These are phyloP conservation scores for Huntiella omanensis DNA, from an alignment of 2,329 filamentous ascomycete genomes.

Conservation along the genomic window DNA sequence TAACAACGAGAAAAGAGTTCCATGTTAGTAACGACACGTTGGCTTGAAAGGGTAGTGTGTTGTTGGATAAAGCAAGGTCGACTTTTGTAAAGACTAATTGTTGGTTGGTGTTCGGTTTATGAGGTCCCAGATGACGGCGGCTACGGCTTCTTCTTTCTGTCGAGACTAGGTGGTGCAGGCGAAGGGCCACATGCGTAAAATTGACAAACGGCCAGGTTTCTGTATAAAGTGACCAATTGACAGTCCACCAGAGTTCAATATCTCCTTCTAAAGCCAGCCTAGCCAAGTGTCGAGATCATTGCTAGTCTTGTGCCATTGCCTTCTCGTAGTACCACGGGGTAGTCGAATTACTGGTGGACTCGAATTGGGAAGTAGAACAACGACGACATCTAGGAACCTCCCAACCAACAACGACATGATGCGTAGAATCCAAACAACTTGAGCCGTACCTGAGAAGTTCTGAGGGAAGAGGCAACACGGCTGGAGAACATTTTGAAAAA, in stretches of 20 bases:
- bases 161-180: background rate
- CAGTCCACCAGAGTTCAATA: too few species aligned
- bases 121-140: slow-evolving; percentile 8
- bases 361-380: background rate
- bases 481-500: slow-evolving; percentile 11
- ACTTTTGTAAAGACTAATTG: background rate
- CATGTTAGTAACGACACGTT: background rate
- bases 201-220: too few species aligned
- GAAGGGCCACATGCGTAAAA: background rate
- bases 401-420: too few species aligned
- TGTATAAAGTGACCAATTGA: too few species aligned
- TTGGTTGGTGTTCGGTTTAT: slow-evolving; percentile 8
- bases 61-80: background rate
- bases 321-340: too few species aligned
- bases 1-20: slow-evolving; percentile 10
- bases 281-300: too few species aligned
- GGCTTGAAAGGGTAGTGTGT: slow-evolving; percentile 11
- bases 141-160: slow-evolving; percentile 6
- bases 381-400: background rate
- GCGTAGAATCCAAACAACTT: too few species aligned
- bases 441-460: slow-evolving; percentile 8
- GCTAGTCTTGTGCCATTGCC: too few species aligned
- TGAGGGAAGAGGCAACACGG: slow-evolving; percentile 10
- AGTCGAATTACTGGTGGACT: background rate
- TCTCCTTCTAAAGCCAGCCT: too few species aligned